phyloP scores from a whole-genome alignment of 2,329 filamentous ascomycete species.

The Fusarium fujikuroi region DNA sequence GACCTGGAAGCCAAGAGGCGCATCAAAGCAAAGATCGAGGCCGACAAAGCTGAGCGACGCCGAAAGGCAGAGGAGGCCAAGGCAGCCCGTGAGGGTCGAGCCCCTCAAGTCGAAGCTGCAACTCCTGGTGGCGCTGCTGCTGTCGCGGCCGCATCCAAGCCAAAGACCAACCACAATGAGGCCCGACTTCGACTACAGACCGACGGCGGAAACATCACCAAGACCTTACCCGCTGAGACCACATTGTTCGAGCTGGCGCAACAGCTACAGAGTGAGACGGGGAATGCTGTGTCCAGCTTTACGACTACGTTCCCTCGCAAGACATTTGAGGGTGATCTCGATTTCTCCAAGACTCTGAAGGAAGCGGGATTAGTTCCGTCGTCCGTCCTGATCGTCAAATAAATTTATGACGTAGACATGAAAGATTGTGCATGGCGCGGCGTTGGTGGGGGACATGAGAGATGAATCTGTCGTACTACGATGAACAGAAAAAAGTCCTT shows the following conservation, averaged over 20 bases:
- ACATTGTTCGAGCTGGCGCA: constrained; percentile 93
- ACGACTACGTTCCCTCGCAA: constrained; percentile 89
- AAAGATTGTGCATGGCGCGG: constrained; percentile 36
- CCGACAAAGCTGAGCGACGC: constrained; percentile 89
- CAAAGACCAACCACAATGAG: constrained; percentile 79
- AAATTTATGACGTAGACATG: constrained; percentile 23
- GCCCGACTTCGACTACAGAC: constrained; percentile 86
- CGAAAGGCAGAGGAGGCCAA: constrained; percentile 87
- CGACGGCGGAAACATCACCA: constrained; percentile 77
- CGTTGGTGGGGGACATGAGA: constrained; percentile 26
- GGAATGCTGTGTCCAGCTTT: constrained; percentile 78
- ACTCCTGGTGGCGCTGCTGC: constrained; percentile 60
- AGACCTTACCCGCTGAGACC: constrained; percentile 88
- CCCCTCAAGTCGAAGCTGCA: constrained; percentile 57
- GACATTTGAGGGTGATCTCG: constrained; percentile 73
- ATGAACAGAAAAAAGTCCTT: background rate
- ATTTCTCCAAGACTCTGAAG: constrained; percentile 91
- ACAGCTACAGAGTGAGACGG: constrained; percentile 76
- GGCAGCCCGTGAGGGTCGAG: constrained; percentile 83
- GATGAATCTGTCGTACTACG: background rate
- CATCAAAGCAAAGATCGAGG: constrained; percentile 93
- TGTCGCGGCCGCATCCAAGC: constrained; percentile 64
- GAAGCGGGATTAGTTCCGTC: constrained; percentile 92
- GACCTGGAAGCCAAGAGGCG: constrained; percentile 88
- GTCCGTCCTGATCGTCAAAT: constrained; percentile 84